Evolutionary conservation across 1,139 yeast genomes (phyloP), one percentile per base, ranked within the genome.

Genomic region (Debaryomyces psychrophilus): DNA sequence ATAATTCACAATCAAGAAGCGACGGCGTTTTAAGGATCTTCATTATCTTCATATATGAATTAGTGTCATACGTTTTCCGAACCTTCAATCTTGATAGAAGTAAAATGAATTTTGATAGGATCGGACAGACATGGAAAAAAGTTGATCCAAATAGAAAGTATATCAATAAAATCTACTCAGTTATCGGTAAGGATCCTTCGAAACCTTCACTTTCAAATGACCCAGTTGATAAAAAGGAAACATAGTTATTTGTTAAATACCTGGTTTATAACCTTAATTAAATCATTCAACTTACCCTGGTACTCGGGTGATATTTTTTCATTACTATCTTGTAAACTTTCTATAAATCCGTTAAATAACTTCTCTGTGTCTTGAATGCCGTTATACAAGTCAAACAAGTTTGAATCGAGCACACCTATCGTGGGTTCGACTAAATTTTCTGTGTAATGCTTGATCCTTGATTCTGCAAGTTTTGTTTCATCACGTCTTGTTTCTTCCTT

Each of bases 41-140:
- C 8, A 60, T 66, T 2, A 58, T 64, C 4, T 68, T 64, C 44
- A 33, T 68, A 11, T 71, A 67, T 54, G 73, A 71, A 41, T 59
- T 68, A 57, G 46, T 70, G 22, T 55, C 58, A 38, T 58, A 60
- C 26, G 51, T 73, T 14, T 67, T 69, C 48, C 69, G 62, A 38
- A 52, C 69, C 31, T 65, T 66, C 58, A 65, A 61, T 43, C 72
- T 68, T 52, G 76, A 68, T 52, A 61, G 73, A 41, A 62, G 73
- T 25, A 66, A 70, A 37, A 67, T 77, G 76, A 72, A 78, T 54
- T 58, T 72, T 48, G 77, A 76, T 47, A 59, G 82, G 46, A 72
- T 77, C 42, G 60, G 78, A 50, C 58, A 62, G 27, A 62, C 69
- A 5, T 78, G 81, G 78, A 61, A 58, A 5, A 70, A 68, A 55